Conservation (phyloP, 805 yeast species). For the Torulaspora quercuum region DNA sequence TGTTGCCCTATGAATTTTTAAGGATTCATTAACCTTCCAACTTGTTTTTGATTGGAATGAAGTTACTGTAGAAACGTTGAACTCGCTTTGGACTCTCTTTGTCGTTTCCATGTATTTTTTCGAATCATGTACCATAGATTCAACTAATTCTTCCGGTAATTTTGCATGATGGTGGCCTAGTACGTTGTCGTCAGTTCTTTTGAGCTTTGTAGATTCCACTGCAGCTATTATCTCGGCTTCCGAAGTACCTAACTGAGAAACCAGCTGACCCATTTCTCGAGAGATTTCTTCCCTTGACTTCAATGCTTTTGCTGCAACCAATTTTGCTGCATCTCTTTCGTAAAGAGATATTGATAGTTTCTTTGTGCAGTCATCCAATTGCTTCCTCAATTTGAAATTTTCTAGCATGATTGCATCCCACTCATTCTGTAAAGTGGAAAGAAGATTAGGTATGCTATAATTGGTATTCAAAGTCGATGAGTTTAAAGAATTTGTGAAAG, state of each 20-base stretch:
- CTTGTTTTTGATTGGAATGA: no score
- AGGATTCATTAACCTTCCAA: conserved; percentile 3
- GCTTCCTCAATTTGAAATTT: conserved; percentile 69
- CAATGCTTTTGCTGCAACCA: conserved; percentile 75
- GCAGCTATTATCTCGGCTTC: no score
- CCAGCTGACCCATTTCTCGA: conserved; percentile 56
- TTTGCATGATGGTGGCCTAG: no score
- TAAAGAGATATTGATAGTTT: conserved; percentile 76
- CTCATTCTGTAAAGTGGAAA: conserved; percentile 76
- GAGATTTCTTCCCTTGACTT: conserved; percentile 73
- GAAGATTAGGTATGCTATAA: conserved; percentile 62
- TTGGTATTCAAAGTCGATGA: conserved; percentile 46
- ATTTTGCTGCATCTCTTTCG: conserved; percentile 84
- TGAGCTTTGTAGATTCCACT: no score
- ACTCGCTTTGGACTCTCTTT: conserved; percentile 6
- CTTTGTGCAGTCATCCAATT: conserved; percentile 59
- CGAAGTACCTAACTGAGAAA: conserved; percentile 40
- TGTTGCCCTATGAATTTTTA: conserved; percentile 1
- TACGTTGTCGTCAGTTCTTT: no score
- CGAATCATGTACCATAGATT: conserved; percentile 8
- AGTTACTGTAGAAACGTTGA: conserved; percentile 2
- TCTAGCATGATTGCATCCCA: conserved; percentile 88
- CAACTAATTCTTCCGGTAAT: conserved; percentile 5
- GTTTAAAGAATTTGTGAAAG: conserved; percentile 31
- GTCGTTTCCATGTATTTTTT: conserved; percentile 9